Conservation (phyloP, 2,329 filamentous ascomycete species). For the Alternaria triticimaculans region DNA sequence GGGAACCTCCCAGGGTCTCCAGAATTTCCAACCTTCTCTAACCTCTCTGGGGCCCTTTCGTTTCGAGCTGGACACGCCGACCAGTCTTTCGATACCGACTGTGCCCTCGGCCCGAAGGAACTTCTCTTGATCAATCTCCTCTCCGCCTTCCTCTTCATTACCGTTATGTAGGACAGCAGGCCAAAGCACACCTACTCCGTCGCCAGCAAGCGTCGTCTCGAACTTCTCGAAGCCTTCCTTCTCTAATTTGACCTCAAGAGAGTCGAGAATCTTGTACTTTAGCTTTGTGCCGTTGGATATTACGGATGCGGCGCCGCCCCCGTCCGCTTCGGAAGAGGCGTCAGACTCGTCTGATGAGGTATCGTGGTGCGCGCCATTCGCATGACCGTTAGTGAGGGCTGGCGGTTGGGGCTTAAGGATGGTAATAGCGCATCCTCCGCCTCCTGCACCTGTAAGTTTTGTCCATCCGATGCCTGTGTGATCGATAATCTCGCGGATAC, state of each 20-base stretch:
- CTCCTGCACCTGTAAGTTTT: slow-evolving; percentile 93
- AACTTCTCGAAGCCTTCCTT: slow-evolving; percentile 78
- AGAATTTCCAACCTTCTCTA: slow-evolving; percentile 51
- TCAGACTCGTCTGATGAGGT: slow-evolving; percentile 34
- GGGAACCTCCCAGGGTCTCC: slow-evolving; percentile 45
- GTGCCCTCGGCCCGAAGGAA: slow-evolving; percentile 84
- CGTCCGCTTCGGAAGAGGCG: slow-evolving; percentile 32
- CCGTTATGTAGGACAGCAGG: slow-evolving; percentile 89
- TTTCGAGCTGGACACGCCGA: slow-evolving; percentile 67
- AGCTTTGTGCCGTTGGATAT: slow-evolving; percentile 43
- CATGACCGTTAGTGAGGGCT: slow-evolving; percentile 54
- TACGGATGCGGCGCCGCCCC: slow-evolving; percentile 36
- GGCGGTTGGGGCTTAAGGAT: slow-evolving; percentile 71
- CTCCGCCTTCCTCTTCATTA: slow-evolving; percentile 79
- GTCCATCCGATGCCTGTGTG: slow-evolving; percentile 93
- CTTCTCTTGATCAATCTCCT: slow-evolving; percentile 91
- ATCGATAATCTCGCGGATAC: slow-evolving; percentile 84
- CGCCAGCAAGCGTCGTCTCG: slow-evolving; percentile 86
- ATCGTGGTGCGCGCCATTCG: slow-evolving; percentile 29
- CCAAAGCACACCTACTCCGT: slow-evolving; percentile 93
- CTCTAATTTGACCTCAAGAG: slow-evolving; percentile 67
- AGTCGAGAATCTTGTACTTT: slow-evolving; percentile 56
- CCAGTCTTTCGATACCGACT: slow-evolving; percentile 84
- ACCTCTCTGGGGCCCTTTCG: slow-evolving; percentile 39
- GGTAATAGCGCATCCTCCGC: slow-evolving; percentile 94